Evolutionary conservation across 345 rosid genomes (phyloP), one percentile per base, ranked within the genome.

Genomic region (Diplotaxis tenuifolia): DNA sequence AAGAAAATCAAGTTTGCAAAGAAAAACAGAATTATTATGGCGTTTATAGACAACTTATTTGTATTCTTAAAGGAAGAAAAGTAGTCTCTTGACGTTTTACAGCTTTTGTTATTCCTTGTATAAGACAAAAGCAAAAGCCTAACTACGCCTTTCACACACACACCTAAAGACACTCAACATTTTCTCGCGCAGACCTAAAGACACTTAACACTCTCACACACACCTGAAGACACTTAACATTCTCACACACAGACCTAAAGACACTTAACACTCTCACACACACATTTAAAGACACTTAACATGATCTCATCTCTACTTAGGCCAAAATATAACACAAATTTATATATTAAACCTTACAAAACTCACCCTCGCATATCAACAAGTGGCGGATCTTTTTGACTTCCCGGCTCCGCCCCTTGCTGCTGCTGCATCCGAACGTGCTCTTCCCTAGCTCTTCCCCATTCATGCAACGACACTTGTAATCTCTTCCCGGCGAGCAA

Each of bases 371-470:
- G 7, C 57, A 27, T 56, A 65, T 74, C 49, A 53, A 61, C 69
- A 34, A 75, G 70, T 11, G 55, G 69, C 47, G 52, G 73, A 60
- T 38, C 64, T 68, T n/a, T 61, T 38, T 20, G 69, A 2, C 56
- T 36, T 59, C 28, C 55, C 25, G 0, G 19, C 54, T 52, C 34
- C 25, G 2, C 7, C 38, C 22, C 66, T 15, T 27, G 29, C 65
- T 6, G 67, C 72, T 6, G 42, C 5, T 9, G 5, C 77, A 2
- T 6, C 50, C 27, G 49, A 47, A 29, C 23, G 34, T 15, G 19
- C 59, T 56, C 64, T 54, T 84, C 83, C 74, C 80, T 81, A 25
- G 22, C 27, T 53, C 71, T 68, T 3, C 85, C 87, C 90, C 83
- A 80, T 45, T 78, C 67, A 18, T 79, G 81, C 45, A 88, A 20